Conservation (phyloP, 2,329 filamentous ascomycete species). For the Beauveria varroae region DNA sequence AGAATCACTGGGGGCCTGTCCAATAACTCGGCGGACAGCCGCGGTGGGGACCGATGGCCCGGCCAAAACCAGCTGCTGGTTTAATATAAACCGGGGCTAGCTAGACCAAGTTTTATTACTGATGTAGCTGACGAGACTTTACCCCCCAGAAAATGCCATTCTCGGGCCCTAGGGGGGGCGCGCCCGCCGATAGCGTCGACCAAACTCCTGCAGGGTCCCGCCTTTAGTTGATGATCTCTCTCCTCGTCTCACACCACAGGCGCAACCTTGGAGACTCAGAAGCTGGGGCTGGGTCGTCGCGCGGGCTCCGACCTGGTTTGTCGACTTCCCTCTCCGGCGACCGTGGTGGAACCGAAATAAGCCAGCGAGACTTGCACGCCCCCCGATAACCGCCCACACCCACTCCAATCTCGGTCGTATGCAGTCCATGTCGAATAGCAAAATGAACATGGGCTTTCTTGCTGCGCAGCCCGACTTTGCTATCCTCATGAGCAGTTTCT, state of each 20-base stretch:
- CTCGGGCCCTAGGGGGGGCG: too few species aligned
- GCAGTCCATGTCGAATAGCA: not conserved
- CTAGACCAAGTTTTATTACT: too few species aligned
- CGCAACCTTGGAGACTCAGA: too few species aligned
- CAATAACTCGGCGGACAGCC: not conserved
- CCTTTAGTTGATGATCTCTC: too few species aligned
- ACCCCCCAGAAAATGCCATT: not conserved
- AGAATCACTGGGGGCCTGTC: not conserved
- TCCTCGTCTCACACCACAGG: too few species aligned
- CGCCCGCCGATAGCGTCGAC: too few species aligned
- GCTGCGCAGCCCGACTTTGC: not conserved
- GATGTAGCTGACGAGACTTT: not conserved
- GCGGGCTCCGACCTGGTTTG: too few species aligned
- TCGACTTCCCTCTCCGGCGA: not conserved
- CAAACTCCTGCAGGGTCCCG: too few species aligned
- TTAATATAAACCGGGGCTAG: not conserved
- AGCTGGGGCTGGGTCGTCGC: too few species aligned
- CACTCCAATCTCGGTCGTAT: not conserved
- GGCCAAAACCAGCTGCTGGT: not conserved
- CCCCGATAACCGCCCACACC: not conserved
- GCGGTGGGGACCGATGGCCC: not conserved
- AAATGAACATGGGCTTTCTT: not conserved
- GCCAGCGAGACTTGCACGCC: not conserved
- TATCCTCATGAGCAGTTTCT: not conserved
- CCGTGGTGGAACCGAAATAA: not conserved